Percentiles rank a stretch among this genome's conserved stretches.
Evolutionary conservation across 2,329 filamentous ascomycete genomes (phyloP).

Genomic region (Neofusicoccum ribis): DNA sequence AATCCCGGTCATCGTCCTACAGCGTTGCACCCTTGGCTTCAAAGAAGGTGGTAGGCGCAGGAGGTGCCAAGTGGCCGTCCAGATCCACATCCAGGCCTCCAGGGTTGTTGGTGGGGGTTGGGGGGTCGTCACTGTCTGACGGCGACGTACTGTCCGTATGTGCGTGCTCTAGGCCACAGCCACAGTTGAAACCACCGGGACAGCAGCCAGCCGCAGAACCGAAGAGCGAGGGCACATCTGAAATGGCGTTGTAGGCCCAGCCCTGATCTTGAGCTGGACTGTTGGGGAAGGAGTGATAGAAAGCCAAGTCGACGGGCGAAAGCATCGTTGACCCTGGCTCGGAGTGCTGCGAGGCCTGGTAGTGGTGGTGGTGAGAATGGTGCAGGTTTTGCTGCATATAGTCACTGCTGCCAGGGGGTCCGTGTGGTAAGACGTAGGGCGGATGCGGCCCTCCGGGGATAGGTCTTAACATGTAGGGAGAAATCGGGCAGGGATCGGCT

Average conservation of each 20-base stretch:
- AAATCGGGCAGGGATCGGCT: neutral
- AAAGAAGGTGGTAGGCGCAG: neutral
- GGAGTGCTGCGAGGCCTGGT: neutral
- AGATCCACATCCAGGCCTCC: constrained; percentile 1
- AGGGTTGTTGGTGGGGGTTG: neutral
- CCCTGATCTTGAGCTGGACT: neutral
- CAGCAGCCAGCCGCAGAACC: neutral
- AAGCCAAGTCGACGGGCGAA: neutral
- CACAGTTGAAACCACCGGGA: neutral
- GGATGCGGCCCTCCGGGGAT: neutral
- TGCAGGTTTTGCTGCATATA: neutral
- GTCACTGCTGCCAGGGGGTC: neutral
- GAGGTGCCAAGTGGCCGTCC: neutral
- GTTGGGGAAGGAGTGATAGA: neutral
- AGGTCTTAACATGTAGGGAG: neutral
- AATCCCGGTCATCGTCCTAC: neutral
- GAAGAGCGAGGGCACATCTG: neutral
- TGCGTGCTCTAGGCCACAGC: neutral
- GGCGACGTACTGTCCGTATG: neutral
- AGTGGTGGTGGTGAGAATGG: neutral
- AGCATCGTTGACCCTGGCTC: neutral
- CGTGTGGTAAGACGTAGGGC: neutral
- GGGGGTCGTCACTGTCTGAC: neutral
- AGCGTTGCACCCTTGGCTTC: neutral
- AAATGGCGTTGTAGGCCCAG: neutral